Base-by-base conservation (phyloP, 768 basidiomycete genomes). In the Termitomyces sp. region DNA sequence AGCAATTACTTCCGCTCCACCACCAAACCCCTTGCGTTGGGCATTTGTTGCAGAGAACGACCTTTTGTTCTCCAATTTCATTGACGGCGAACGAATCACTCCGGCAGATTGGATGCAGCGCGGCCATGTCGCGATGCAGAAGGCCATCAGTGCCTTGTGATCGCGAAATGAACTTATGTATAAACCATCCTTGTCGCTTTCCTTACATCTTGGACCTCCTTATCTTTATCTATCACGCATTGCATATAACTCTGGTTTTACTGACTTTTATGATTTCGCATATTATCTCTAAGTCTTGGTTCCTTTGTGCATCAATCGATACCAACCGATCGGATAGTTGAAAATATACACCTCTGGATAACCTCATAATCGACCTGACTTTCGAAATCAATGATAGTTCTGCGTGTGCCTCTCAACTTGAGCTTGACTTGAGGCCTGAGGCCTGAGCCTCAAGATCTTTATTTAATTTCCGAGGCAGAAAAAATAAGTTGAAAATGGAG, bases 21-120 rank as follows among this genome's bases (percentile, higher is more conserved):
- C 84, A 22, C 87, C 87, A n/a, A 79, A 86, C 66, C 82, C 84
- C 49, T 70, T 75, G 38, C 71, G 75, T 40, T 89, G 88, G 88
- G 84, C 79, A 22, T 90, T 89, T 69, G 77, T 79, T 22, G 70
- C 78, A 35, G 80, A 81, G 63, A 89, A 89, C 69, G 81, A 89
- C 69, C 71, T 82, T 35, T 59, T 88, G 33, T 85, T 88, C 67
- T 72, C 78, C 16, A 63, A 68, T 40, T 64, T 73, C 51, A 60
- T 62, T 11, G 65, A 69, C 7, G 72, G 75, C 22, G 81, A 84
- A 60, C 78, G 82, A 33, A 72, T 79, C 13, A 63, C 79, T 3
- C 88, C 88, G 28, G 72, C 75, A 20, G 82, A 85, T 60, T 89
- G 87, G 88, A 75, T 89, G 57, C 64, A 67, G 28, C 75, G 81